Evolutionary conservation across 306 rosid genomes (phyloP), one percentile per base, ranked within the genome.

Genomic region (Alnus glutinosa): DNA sequence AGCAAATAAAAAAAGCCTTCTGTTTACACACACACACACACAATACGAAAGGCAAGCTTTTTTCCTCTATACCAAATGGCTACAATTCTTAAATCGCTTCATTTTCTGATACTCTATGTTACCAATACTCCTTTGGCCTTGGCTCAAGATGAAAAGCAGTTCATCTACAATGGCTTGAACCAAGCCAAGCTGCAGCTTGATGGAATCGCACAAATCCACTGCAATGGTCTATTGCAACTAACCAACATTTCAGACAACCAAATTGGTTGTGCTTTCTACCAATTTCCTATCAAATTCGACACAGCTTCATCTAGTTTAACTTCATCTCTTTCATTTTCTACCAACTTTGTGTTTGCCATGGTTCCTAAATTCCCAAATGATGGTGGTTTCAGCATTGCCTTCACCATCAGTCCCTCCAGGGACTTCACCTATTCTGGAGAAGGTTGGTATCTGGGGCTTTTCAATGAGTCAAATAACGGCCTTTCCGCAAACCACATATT

Each of bases 361-460:
- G 30, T 39, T 37, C 71, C 71, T 16, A 2, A 3, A 39, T 9
- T 0, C 1, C 75, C 44, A 16, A 13, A 0, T 4, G 28, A 14
- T 1, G 19, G 79, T 12, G 83, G 79, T 73, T 59, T 77, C 9
- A 83, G 89, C 19, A 42, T 83, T 0, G 79, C 74, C 50, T 83
- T 86, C 61, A 55, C 67, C 30, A 73, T 86, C 30, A 48, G 83
- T 37, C 89, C 87, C 34, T 67, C 48, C 4, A 64, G 3, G 63
- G 70, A 49, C 47, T 72, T 83, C 50, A 58, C 75, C 4, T 66
- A 48, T 12, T 81, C 75, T 32, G 0, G 1, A 46, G 10, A 12
- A 5, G 10, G 2, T 15, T 49, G 7, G 2, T 44, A 7, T 50
- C 34, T 79, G 12, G 78, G 83, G 1, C 42, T 73, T 23, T 23